Evolutionary conservation across 2,329 filamentous ascomycete species (phyloP).

Genomic region (Talaromyces piceae): DNA sequence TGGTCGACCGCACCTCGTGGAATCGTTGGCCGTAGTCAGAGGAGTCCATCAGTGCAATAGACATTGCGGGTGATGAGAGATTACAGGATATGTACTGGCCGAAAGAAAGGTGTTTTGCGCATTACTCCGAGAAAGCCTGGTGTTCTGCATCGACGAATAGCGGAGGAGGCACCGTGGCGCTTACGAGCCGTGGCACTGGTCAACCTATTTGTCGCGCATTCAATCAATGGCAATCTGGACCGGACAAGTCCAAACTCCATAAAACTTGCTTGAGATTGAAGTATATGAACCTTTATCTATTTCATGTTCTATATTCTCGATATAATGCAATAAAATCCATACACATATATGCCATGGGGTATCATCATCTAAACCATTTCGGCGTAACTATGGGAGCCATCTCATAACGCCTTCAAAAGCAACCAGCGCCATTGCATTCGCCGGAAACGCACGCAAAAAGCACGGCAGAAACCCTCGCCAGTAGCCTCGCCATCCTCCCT

Average conservation of each 20-base stretch:
- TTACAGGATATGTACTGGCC: too few species aligned
- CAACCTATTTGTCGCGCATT: not conserved
- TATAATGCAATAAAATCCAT: too few species aligned
- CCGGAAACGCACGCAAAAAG: conserved; percentile 87
- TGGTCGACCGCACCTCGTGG: not conserved
- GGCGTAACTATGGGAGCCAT: conserved; percentile 28
- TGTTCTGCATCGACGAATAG: not conserved
- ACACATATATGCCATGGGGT: conserved; percentile 1
- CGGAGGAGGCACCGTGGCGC: not conserved
- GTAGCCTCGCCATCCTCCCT: conserved; percentile 71
- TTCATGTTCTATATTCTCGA: not conserved
- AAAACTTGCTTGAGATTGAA: too few species aligned
- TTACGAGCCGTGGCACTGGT: not conserved
- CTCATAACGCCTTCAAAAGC: conserved; percentile 92
- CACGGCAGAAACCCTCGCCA: conserved; percentile 93
- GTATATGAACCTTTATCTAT: too few species aligned
- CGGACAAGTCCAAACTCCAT: too few species aligned
- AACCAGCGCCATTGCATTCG: conserved; percentile 87
- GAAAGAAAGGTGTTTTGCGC: too few species aligned
- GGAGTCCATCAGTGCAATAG: too few species aligned
- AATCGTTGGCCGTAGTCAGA: not conserved
- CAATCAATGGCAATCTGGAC: too few species aligned
- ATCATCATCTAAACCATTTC: conserved; percentile 1
- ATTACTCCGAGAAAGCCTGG: not conserved
- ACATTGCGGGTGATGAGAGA: too few species aligned